Conservation (phyloP, 352 stramenopile species). For the Phytophthora parvispora region DNA sequence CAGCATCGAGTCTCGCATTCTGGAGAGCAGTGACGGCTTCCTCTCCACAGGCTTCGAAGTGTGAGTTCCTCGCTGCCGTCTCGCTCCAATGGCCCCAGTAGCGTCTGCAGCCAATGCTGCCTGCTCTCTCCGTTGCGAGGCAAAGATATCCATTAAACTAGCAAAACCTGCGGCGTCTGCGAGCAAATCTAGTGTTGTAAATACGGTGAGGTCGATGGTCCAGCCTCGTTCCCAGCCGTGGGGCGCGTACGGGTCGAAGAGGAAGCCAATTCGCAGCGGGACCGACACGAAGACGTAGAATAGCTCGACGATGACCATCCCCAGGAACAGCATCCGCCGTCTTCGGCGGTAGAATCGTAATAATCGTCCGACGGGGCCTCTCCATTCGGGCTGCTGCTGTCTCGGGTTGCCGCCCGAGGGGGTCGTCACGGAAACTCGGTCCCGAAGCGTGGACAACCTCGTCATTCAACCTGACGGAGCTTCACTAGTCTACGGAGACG, state of each 20-base stretch:
- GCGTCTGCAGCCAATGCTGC: constrained; percentile 41
- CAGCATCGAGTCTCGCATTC: constrained; percentile 43
- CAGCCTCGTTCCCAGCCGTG: constrained; percentile 33
- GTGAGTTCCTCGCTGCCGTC: constrained; percentile 6
- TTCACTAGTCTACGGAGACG: constrained; percentile 2
- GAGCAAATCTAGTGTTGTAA: constrained; percentile 61
- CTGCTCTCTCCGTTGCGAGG: constrained; percentile 44
- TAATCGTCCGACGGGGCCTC: neutral
- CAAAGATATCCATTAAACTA: constrained; percentile 68
- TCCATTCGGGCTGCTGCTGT: neutral
- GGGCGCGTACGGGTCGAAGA: constrained; percentile 61
- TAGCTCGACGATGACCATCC: constrained; percentile 39
- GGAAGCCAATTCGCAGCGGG: constrained; percentile 74
- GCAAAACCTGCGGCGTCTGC: constrained; percentile 51
- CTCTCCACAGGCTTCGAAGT: constrained; percentile 10
- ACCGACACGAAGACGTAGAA: constrained; percentile 70
- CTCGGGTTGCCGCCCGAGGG: neutral
- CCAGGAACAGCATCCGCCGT: constrained; percentile 32
- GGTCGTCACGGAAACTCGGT: constrained; percentile 4
- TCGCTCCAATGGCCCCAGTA: constrained; percentile 23
- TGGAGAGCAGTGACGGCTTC: constrained; percentile 22
- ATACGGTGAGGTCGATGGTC: constrained; percentile 58
- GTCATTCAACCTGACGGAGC: constrained; percentile 11
- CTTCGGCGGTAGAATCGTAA: constrained; percentile 24
- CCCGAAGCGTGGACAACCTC: constrained; percentile 12